Conservation (phyloP, 371 early-diverging fungal species). For the Mortierella sp. region DNA sequence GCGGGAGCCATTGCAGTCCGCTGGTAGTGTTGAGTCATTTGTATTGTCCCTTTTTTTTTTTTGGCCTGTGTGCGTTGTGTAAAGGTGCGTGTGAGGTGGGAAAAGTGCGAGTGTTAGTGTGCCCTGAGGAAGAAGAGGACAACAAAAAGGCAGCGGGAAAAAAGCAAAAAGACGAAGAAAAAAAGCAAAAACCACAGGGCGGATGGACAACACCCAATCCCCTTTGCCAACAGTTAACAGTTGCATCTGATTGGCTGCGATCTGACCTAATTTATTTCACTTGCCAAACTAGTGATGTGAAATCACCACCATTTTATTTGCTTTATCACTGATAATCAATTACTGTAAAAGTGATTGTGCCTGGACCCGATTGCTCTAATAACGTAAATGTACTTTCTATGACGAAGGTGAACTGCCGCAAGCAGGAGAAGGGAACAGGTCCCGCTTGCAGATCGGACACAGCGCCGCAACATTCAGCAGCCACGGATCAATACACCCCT, state of each 20-base stretch:
- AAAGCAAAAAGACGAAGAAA: neutral
- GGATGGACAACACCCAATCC: neutral
- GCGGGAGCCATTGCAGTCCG: conserved; percentile 14
- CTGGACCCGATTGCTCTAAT: no score
- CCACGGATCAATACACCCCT: conserved; percentile 86
- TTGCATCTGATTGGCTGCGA: neutral
- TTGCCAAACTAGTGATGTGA: neutral
- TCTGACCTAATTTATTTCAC: neutral
- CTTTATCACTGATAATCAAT: neutral
- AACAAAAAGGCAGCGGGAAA: neutral
- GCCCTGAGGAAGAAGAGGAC: neutral
- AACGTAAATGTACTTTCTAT: neutral
- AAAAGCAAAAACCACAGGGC: neutral
- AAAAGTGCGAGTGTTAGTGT: neutral
- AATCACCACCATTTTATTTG: neutral
- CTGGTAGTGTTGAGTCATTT: conserved; percentile 38
- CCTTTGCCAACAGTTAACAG: neutral
- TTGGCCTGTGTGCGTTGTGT: neutral
- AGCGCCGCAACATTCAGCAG: conserved; percentile 54
- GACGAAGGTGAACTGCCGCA: neutral
- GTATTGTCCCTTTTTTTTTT: neutral
- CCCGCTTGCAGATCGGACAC: conserved; percentile 57
- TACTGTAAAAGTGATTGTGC: no score
- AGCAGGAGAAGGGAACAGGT: conserved; percentile 24
- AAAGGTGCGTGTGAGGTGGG: neutral